Conservation (phyloP, 371 early-diverging fungal genomes). For the Coemansia sp. region DNA sequence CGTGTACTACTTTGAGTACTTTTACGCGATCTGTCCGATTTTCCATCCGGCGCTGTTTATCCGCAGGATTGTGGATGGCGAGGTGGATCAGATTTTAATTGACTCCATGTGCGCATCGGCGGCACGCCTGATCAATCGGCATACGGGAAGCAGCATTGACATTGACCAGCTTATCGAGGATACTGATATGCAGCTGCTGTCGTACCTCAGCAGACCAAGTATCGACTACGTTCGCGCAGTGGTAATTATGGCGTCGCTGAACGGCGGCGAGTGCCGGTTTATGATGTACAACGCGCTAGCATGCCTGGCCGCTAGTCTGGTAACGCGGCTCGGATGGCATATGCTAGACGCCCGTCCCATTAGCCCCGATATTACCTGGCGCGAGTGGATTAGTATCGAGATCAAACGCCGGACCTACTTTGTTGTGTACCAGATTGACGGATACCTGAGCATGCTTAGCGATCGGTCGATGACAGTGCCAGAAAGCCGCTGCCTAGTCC, state of each 20-base stretch:
- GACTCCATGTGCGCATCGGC: constrained; percentile 36
- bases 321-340: constrained; percentile 39
- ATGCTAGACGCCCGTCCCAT: constrained; percentile 16
- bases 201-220: constrained; percentile 18
- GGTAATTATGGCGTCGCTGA: constrained; percentile 32
- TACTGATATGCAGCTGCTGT: constrained; percentile 17
- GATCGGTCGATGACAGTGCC: constrained; percentile 33
- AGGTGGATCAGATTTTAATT: constrained; percentile 32
- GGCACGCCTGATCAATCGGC: constrained; percentile 25
- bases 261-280: constrained; percentile 36
- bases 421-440: constrained; percentile 31
- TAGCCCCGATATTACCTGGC: constrained; percentile 16
- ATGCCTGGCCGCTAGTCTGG: constrained; percentile 29
- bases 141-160: constrained; percentile 30
- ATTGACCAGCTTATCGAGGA: constrained; percentile 21
- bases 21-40: constrained; percentile 39
- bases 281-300: constrained; percentile 38
- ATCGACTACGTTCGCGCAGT: constrained; percentile 38
- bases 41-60: constrained; percentile 40
- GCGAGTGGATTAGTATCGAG: constrained; percentile 31
- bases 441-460: constrained; percentile 28
- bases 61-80: constrained; percentile 29
- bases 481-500: constrained; percentile 12
- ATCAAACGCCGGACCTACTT: constrained; percentile 38
- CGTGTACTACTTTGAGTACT: constrained; percentile 39